Evolutionary conservation across 2,329 filamentous ascomycete genomes (phyloP), one percentile per base, ranked within the genome.

Genomic region (Aspergillus quadricinctus): DNA sequence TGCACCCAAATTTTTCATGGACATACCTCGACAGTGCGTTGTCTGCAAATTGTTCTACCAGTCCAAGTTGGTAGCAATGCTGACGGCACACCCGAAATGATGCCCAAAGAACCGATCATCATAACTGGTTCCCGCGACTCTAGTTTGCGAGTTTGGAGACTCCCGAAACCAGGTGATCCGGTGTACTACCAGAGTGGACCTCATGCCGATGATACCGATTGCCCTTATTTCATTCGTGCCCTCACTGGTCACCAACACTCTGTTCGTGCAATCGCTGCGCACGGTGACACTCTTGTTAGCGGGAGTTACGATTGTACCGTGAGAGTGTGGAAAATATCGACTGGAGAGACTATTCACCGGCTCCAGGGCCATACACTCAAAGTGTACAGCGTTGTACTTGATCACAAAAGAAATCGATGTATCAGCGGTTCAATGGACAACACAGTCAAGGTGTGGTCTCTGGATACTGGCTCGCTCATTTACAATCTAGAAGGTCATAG

Each of bases 401-500:
- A 99, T 68, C 88, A 92, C 64, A 87, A 88, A 66, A 89, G 94
- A 57, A 96, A 95, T 68, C 88, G 93, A 43, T 99, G 94, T 75
- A 97, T 99, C 61, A 97, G 92, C 61, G 94, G 94, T 11, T 96
- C 92, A 6, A 99, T 99, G 94, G 94, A 99, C 72, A 96, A 94
- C 60, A 83, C 92, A 61, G 94, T 99, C 70, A 97, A 97, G 75
- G 93, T 99, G 11, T 99, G 94, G 94, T 94, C 93, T 58, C 81
- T 99, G 14, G 87, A 91, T 29, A 94, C 89, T 2, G 94, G 94
- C 0, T 79, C 87, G 0, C 90, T 92, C 64, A 78, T 97, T 10
- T 89, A 93, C 74, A 97, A 91, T 1, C 83, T 99, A 0, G 93
- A 97, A 73, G 94, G 94, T 0, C 94, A 99, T 70, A 89, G 87